These are phyloP conservation scores for Rhizopus delemar DNA, from an alignment of 371 early-diverging fungal genomes.

Conservation along the genomic window DNA sequence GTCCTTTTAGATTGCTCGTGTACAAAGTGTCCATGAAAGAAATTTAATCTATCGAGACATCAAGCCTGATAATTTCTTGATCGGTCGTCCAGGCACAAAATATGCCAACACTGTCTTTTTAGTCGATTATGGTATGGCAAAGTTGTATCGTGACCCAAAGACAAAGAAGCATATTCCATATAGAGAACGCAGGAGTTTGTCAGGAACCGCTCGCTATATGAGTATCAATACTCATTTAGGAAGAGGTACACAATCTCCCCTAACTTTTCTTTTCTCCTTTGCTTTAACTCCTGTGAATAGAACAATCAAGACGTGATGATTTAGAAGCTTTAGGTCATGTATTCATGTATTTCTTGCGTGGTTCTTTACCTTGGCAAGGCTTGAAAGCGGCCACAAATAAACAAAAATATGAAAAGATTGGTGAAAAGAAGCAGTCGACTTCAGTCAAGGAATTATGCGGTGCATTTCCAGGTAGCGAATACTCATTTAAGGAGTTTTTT, in stretches of 20 bases:
- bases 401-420: slow-evolving; percentile 94
- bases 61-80: slow-evolving; percentile 99
- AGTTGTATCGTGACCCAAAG: slow-evolving; percentile 84
- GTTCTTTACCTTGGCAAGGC: slow-evolving; percentile 95
- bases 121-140: slow-evolving; percentile 96
- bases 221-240: slow-evolving; percentile 95
- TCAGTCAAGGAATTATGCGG: slow-evolving; percentile 80
- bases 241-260: slow-evolving; percentile 46
- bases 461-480: slow-evolving; percentile 64
- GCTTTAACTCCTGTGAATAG: slow-evolving; percentile 33
- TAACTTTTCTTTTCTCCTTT: slow-evolving; percentile 1
- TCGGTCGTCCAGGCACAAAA: slow-evolving; percentile 73
- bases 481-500: background rate
- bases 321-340: slow-evolving; percentile 94
- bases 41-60: slow-evolving; percentile 98
- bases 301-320: slow-evolving; percentile 96
- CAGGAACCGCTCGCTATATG: slow-evolving; percentile 96
- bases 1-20: slow-evolving; percentile 45
- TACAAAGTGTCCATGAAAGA: slow-evolving; percentile 95
- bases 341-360: slow-evolving; percentile 92
- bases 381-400: slow-evolving; percentile 90
- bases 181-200: slow-evolving; percentile 85
- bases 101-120: slow-evolving; percentile 64
- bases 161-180: slow-evolving; percentile 91
- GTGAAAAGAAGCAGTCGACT: slow-evolving; percentile 86